A percentile compares a stretch with the other conserved stretches of the same genome.
phyloP scores from a whole-genome alignment of 1,284 basidiomycete genomes.

The Puccinia coronata region DNA sequence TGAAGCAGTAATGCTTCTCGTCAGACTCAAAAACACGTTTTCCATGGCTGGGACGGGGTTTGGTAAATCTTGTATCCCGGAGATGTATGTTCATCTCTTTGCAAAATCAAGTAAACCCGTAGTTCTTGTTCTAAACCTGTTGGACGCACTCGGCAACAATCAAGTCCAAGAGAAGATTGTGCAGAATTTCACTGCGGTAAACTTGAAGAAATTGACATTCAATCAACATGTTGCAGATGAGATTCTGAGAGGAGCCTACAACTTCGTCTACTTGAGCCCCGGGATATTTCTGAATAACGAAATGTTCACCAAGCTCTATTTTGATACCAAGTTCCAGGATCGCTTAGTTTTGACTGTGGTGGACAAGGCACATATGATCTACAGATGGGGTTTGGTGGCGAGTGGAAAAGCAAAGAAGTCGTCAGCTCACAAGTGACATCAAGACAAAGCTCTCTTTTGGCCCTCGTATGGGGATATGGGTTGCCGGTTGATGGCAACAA shows the following conservation, averaged over 20 bases:
- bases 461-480: neutral
- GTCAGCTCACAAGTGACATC: neutral
- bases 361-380: no score
- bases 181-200: neutral
- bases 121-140: neutral
- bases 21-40: neutral
- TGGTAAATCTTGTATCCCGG: neutral
- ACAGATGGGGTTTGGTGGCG: slow-evolving; percentile 19
- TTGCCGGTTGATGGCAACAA: neutral
- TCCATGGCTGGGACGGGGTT: neutral
- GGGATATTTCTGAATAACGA: neutral
- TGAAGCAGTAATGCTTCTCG: neutral
- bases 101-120: neutral
- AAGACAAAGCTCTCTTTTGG: neutral
- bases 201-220: neutral
- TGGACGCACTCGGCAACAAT: neutral
- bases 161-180: slow-evolving; percentile 4
- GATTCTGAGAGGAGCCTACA: neutral
- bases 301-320: neutral
- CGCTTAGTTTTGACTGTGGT: neutral
- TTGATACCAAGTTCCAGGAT: neutral
- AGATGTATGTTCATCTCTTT: neutral
- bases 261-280: neutral
- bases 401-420: neutral
- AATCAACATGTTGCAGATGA: neutral